These are phyloP conservation scores for Carallia pectinifolia DNA, from an alignment of 345 rosid genomes.

Conservation along the genomic window DNA sequence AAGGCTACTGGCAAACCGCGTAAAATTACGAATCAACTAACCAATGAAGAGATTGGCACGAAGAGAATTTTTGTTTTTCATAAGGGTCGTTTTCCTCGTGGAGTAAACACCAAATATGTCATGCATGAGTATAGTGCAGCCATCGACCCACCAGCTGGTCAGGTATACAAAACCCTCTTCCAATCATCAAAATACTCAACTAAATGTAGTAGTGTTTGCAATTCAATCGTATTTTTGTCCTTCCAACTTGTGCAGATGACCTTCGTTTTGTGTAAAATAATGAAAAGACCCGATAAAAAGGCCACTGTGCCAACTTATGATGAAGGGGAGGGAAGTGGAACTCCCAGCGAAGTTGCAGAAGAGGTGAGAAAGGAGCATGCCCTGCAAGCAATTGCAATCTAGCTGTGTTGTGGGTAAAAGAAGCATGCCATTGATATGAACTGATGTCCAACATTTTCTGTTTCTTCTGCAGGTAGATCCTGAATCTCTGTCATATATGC, in stretches of 20 bases:
- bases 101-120: background rate
- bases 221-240: background rate
- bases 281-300: background rate
- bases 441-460: slow-evolving; percentile 3
- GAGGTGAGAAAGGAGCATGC: background rate
- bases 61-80: slow-evolving; percentile 3
- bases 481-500: too few species aligned
- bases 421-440: background rate
- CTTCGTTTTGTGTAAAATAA: slow-evolving; percentile 1
- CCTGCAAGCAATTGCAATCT: background rate
- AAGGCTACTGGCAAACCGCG: background rate
- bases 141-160: background rate
- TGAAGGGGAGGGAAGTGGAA: background rate
- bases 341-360: background rate
- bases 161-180: background rate
- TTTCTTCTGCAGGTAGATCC: background rate
- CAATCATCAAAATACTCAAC: too few species aligned
- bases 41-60: background rate
- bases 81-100: background rate
- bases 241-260: background rate
- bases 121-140: slow-evolving; percentile 2
- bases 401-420: background rate
- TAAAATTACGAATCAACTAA: background rate
- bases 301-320: background rate
- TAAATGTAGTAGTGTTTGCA: background rate